phyloP scores from a whole-genome alignment of 768 basidiomycete species.

The Ephemerocybe angulata region DNA sequence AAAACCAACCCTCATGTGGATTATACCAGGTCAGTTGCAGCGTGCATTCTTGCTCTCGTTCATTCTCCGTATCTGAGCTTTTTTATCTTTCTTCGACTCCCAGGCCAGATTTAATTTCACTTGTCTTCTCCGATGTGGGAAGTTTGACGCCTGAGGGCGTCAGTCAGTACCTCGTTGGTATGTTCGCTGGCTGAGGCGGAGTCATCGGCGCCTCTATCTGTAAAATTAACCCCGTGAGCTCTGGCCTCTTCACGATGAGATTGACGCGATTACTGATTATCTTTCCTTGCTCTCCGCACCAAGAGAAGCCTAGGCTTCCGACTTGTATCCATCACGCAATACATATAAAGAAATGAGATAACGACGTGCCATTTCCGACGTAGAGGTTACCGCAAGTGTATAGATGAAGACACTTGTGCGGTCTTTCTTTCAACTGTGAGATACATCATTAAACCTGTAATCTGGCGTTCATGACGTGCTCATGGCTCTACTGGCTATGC shows the following conservation, averaged over 20 bases:
- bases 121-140: conserved; percentile 93
- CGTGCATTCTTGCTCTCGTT: conserved; percentile 8
- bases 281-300: background rate
- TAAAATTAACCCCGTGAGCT: conserved; percentile 9
- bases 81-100: conserved; percentile 13
- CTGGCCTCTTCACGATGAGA: conserved; percentile 3
- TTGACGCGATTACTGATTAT: conserved; percentile 8
- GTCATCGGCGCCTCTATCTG: background rate
- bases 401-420: conserved; percentile 5
- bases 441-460: background rate
- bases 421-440: background rate
- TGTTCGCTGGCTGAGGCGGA: conserved; percentile 67
- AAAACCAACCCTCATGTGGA: conserved; percentile 88
- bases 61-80: conserved; percentile 12
- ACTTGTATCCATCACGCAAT: background rate
- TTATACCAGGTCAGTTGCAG: conserved; percentile 70
- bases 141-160: conserved; percentile 90
- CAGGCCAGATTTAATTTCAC: conserved; percentile 88
- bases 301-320: background rate
- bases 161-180: conserved; percentile 92
- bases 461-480: no score
- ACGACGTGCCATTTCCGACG: conserved; percentile 1
- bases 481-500: no score
- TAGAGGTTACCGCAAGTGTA: conserved; percentile 4
- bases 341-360: background rate